A percentile compares a stretch with the other conserved stretches of the same genome.
Evolutionary conservation across 306 rosid species (phyloP).

Genomic region (Biancaea sappan): DNA sequence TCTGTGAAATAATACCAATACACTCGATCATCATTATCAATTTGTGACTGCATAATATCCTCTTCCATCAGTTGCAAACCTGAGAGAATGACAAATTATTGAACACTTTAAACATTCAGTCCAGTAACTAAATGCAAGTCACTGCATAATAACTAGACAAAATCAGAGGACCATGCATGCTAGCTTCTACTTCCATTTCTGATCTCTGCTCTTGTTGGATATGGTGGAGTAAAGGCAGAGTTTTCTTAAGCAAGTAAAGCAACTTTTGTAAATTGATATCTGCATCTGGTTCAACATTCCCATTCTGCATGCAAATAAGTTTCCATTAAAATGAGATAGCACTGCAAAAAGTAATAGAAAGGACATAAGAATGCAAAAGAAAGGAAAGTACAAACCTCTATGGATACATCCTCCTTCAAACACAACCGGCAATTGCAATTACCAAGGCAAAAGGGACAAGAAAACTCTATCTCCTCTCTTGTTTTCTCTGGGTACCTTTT

Average conservation of each 20-base stretch:
- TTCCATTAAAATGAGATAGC: constrained; percentile 18
- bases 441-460: constrained; percentile 61
- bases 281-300: constrained; percentile 46
- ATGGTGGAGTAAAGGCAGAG: constrained; percentile 58
- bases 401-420: constrained; percentile 51
- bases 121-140: constrained; percentile 26
- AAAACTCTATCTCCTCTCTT: constrained; percentile 48
- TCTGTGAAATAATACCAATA: constrained; percentile 55
- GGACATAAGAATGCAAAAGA: constrained; percentile 24
- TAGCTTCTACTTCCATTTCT: constrained; percentile 54
- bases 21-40: constrained; percentile 65
- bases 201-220: constrained; percentile 60
- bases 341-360: constrained; percentile 14
- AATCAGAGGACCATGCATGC: constrained; percentile 47
- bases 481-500: constrained; percentile 62
- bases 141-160: constrained; percentile 15
- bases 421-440: constrained; percentile 70
- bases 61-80: constrained; percentile 51
- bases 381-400: constrained; percentile 41
- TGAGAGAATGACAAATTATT: constrained; percentile 34
- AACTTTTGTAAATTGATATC: constrained; percentile 50
- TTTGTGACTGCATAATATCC: constrained; percentile 45
- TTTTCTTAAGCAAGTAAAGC: constrained; percentile 55
- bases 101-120: constrained; percentile 20
- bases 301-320: constrained; percentile 42